Conservation (phyloP, 1,139 yeast species). For the Meyerozyma elateridarum region DNA sequence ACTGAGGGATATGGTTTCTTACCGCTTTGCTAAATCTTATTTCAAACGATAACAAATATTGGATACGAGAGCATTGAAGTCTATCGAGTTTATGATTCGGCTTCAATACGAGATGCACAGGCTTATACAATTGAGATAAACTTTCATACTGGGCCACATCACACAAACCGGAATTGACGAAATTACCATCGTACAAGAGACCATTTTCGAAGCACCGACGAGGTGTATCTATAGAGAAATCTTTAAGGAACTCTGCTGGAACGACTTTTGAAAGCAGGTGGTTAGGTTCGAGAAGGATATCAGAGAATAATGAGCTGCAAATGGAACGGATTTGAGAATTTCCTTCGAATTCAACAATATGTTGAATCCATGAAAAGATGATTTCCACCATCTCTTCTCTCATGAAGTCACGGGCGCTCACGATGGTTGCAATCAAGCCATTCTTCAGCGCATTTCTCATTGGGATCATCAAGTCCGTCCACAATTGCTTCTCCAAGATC, state of each 20-base stretch:
- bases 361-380: conserved; percentile 48
- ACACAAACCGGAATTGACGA: conserved; percentile 21
- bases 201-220: conserved; percentile 23
- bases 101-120: conserved; percentile 9
- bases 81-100: conserved; percentile 8
- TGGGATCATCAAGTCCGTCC: conserved; percentile 18
- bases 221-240: conserved; percentile 12
- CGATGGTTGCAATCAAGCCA: conserved; percentile 55
- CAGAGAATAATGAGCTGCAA: conserved; percentile 21
- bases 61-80: conserved; percentile 37
- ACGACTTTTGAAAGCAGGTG: conserved; percentile 23
- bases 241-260: conserved; percentile 18
- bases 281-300: conserved; percentile 27
- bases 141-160: conserved; percentile 11
- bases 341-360: conserved; percentile 29
- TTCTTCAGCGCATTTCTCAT: conserved; percentile 36
- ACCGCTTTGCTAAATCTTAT: conserved; percentile 48
- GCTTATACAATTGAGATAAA: conserved; percentile 1
- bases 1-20: conserved; percentile 42
- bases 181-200: conserved; percentile 17
- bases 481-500: conserved; percentile 20
- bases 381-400: conserved; percentile 43
- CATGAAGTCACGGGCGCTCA: conserved; percentile 42
- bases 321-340: conserved; percentile 21
- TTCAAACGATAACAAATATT: conserved; percentile 51